phyloP scores from a whole-genome alignment of 1,284 basidiomycete genomes.

The Coriolopsis trogii region DNA sequence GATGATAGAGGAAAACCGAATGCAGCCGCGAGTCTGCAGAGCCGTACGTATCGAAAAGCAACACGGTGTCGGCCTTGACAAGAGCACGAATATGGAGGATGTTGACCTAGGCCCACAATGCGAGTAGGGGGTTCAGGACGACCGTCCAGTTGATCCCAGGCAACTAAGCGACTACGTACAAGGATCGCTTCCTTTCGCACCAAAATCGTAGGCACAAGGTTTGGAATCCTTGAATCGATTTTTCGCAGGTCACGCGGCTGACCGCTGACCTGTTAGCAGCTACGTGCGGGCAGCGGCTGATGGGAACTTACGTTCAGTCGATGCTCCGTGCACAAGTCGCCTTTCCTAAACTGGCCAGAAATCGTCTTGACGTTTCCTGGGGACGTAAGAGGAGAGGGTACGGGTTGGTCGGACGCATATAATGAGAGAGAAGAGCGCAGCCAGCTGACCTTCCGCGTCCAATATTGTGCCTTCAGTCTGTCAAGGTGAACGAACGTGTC shows the following conservation, averaged over 20 bases:
- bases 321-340: constrained; percentile 87
- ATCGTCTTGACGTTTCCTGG: constrained; percentile 87
- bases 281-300: constrained; percentile 2
- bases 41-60: constrained; percentile 91
- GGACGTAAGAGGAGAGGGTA: constrained; percentile 31
- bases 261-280: constrained; percentile 21
- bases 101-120: constrained; percentile 68
- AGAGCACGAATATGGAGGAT: constrained; percentile 94
- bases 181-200: constrained; percentile 88
- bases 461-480: constrained; percentile 75
- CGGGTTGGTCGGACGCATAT: background rate
- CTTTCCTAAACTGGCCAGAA: constrained; percentile 89
- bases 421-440: background rate
- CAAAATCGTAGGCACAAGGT: constrained; percentile 93
- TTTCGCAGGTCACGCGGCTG: constrained; percentile 96
- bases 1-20: constrained; percentile 85
- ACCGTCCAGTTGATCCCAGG: background rate
- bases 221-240: constrained; percentile 93
- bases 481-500: constrained; percentile 20
- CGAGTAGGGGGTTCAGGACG: constrained; percentile 10
- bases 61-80: constrained; percentile 90
- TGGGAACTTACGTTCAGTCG: constrained; percentile 72
- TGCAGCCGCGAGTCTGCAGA: constrained; percentile 84
- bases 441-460: constrained; percentile 68
- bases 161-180: constrained; percentile 45